Conservation (phyloP, 192 early-diverging fungal genomes). For the Mortierella claussenii region DNA sequence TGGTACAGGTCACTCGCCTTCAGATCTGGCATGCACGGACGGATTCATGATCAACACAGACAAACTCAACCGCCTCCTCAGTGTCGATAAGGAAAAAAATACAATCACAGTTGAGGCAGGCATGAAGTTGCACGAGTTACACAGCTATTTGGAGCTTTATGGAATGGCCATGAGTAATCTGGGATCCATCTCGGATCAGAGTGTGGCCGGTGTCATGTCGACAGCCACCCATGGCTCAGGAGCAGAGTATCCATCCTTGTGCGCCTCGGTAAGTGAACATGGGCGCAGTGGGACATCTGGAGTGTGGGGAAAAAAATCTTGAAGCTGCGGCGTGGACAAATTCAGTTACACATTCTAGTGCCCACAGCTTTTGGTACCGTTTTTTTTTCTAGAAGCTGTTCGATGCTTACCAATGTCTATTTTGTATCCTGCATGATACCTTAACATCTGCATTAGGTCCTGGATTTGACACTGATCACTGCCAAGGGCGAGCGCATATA, state of each 20-base stretch:
- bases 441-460: slow-evolving; percentile 47
- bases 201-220: slow-evolving; percentile 75
- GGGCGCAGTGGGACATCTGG: too few relatives aligned
- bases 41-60: slow-evolving; percentile 77
- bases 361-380: too few relatives aligned
- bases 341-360: too few relatives aligned
- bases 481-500: slow-evolving; percentile 59
- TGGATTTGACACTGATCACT: slow-evolving; percentile 71
- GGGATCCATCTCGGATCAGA: slow-evolving; percentile 81
- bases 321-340: too few relatives aligned
- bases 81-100: slow-evolving; percentile 55
- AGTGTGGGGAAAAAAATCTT: too few relatives aligned
- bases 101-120: slow-evolving; percentile 74
- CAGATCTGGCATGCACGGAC: slow-evolving; percentile 74
- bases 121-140: slow-evolving; percentile 69
- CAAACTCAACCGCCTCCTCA: slow-evolving; percentile 65
- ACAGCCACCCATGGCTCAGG: slow-evolving; percentile 83
- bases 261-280: slow-evolving; percentile 59
- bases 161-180: slow-evolving; percentile 73
- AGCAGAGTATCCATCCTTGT: slow-evolving; percentile 66
- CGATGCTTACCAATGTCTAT: too few relatives aligned
- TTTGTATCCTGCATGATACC: background rate
- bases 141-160: slow-evolving; percentile 63
- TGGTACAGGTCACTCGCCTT: slow-evolving; percentile 81
- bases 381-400: too few relatives aligned